Base-by-base conservation (phyloP, 1,284 basidiomycete genomes). In the Ceratobasidium sp. region DNA sequence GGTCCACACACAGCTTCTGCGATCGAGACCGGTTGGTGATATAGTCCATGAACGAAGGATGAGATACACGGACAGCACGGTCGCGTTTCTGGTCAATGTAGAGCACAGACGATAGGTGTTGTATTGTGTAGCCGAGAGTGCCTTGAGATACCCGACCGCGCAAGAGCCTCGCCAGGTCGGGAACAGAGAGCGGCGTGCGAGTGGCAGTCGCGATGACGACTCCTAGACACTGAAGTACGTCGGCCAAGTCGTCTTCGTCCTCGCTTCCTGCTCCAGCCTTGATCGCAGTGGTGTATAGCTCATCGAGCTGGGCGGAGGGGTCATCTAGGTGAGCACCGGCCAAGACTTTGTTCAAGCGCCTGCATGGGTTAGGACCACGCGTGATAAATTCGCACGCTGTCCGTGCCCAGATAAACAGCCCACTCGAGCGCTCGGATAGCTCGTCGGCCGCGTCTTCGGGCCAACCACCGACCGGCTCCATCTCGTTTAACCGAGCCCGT, bases 321-420 rank as follows among this genome's bases (percentile, higher is more conserved):
- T 71, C 27, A 4, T 20, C 69, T 27, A 7, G 23, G 12, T 62
- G 35, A 2, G 55, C 18, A 3, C 55, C 55, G 27, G 57, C 41
- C 14, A 71, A 54, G n/a, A 60, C 38, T 27, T 60, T 18, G 2
- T 60, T 3, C 16, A 71, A 6, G 10, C 69, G 41, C 6, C 14
- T n/a, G 14, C 7, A 1, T 10, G 30, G 38, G 27, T 69, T 33
- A 14, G 44, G 5, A 3, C 38, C 41, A 20, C 41, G 23, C 8
- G 10, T 33, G 12, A 79, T 75, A n/a, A 68, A 74, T n/a, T n/a
- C n/a, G n/a, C n/a, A n/a, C n/a, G n/a, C n/a, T n/a, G n/a, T n/a
- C n/a, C n/a, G n/a, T n/a, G n/a, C 78, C 75, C 69, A 79, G 2
- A 77, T 38, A 33, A 77, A 79, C 0, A 68, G 50, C 3, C 69